A percentile compares a stretch with the other conserved stretches of the same genome.
These are phyloP conservation scores for Balamuthia mandrillaris DNA, from an alignment of 208 protist genomes.

Conservation along the genomic window DNA sequence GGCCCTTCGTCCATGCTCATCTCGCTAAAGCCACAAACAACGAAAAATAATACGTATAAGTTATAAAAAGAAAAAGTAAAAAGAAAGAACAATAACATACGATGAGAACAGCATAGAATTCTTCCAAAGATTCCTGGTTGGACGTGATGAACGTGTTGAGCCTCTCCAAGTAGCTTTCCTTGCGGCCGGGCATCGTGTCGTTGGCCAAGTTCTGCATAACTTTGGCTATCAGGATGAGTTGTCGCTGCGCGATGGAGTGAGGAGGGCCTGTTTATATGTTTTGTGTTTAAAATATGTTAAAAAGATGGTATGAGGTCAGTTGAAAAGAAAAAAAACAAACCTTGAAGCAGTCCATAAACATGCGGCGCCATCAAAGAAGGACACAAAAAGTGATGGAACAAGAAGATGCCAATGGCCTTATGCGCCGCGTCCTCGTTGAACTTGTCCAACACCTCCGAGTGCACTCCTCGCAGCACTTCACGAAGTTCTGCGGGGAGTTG, in stretches of 20 bases:
- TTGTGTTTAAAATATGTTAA: not conserved
- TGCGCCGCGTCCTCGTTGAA: not conserved
- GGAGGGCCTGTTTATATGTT: no score
- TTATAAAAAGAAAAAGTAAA: no score
- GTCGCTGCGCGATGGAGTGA: not conserved
- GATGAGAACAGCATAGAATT: not conserved
- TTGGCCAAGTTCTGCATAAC: constrained; percentile 38
- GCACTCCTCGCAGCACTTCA: not conserved
- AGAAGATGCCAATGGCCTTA: constrained; percentile 2
- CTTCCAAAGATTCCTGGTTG: constrained; percentile 22
- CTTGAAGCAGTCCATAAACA: constrained; percentile 18
- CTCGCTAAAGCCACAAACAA: no score
- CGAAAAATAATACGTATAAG: no score
- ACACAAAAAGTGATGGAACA: constrained; percentile 16
- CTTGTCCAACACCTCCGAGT: not conserved
- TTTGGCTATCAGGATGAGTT: constrained; percentile 15
- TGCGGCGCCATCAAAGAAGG: constrained; percentile 31
- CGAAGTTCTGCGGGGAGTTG: not conserved
- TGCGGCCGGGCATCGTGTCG: not conserved
- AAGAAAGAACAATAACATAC: no score
- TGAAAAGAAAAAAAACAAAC: not conserved
- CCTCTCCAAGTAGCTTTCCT: constrained; percentile 41
- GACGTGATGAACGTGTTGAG: constrained; percentile 43
- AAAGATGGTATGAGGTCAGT: no score
- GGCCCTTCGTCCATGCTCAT: no score